phyloP scores from a whole-genome alignment of 106 monocot species.

The Iris macrosiphon region DNA sequence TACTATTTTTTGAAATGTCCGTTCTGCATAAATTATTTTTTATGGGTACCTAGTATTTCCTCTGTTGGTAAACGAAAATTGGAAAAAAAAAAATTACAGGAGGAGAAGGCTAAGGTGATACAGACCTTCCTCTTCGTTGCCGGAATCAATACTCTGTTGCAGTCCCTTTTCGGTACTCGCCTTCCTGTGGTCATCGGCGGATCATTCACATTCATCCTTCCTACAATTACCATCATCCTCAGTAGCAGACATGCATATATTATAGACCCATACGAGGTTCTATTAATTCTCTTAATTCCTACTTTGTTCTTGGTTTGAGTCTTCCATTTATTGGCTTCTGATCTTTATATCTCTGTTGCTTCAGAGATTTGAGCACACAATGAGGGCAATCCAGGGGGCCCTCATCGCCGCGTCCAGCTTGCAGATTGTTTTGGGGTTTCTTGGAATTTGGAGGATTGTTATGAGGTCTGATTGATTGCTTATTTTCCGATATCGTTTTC shows the following conservation, averaged over 20 bases:
- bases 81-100: no score
- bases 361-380: slow-evolving; percentile 70
- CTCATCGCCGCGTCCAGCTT: slow-evolving; percentile 55
- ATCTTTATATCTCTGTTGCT: no score
- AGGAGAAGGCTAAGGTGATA: slow-evolving; percentile 80
- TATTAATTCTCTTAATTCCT: slow-evolving; percentile 1
- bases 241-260: slow-evolving; percentile 47
- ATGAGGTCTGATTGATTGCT: no score
- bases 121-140: slow-evolving; percentile 83
- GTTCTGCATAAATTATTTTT: no score
- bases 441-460: slow-evolving; percentile 77
- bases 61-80: no score
- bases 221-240: slow-evolving; percentile 74
- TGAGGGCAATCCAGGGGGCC: slow-evolving; percentile 85
- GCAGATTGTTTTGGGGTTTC: slow-evolving; percentile 68
- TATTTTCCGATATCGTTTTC: no score
- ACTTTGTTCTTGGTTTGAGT: neutral
- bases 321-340: neutral
- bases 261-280: slow-evolving; percentile 60
- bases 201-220: slow-evolving; percentile 64
- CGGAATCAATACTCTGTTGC: slow-evolving; percentile 83
- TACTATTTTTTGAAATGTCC: no score
- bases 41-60: no score
- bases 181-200: slow-evolving; percentile 77
- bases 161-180: slow-evolving; percentile 65